Evolutionary conservation across 257 asterid genomes (phyloP).

Genomic region (Avicennia marina): DNA sequence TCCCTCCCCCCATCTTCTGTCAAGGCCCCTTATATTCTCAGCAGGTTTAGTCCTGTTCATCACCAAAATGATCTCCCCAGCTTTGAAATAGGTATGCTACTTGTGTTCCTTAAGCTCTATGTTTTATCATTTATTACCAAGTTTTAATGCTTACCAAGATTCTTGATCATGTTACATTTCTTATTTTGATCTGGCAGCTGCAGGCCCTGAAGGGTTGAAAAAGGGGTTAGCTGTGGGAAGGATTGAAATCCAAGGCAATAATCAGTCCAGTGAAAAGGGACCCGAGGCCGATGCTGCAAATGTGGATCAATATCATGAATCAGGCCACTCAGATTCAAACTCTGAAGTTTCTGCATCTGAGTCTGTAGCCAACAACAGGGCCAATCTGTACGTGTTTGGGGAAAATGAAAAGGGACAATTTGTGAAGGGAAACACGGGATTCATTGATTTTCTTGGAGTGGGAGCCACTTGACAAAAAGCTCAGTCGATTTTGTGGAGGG

Average conservation of each 20-base stretch:
- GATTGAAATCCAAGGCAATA: background rate
- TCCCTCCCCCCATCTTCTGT: conserved; percentile 34
- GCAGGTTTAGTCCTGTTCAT: background rate
- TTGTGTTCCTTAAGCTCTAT: background rate
- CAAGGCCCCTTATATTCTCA: background rate
- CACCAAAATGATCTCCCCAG: conserved; percentile 13
- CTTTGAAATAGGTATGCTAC: conserved; percentile 15
- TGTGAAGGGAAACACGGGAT: conserved; percentile 22
- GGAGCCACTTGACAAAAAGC: conserved; percentile 33
- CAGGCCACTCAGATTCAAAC: conserved; percentile 35
- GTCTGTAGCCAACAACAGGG: conserved; percentile 40
- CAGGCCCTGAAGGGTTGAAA: background rate
- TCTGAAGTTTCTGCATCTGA: conserved; percentile 41
- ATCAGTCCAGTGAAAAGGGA: background rate
- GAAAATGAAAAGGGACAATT: conserved; percentile 22
- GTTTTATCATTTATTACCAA: background rate
- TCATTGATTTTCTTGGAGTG: conserved; percentile 66
- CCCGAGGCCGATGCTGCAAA: conserved; percentile 1
- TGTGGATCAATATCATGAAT: conserved; percentile 18
- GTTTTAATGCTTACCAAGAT: too few relatives aligned
- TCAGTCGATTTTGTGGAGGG: conserved; percentile 7
- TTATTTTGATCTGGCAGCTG: background rate
- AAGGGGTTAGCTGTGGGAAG: background rate
- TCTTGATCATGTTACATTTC: background rate
- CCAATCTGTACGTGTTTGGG: conserved; percentile 32